phyloP scores from a whole-genome alignment of 2,329 filamentous ascomycete genomes.

The Fusarium begoniae region DNA sequence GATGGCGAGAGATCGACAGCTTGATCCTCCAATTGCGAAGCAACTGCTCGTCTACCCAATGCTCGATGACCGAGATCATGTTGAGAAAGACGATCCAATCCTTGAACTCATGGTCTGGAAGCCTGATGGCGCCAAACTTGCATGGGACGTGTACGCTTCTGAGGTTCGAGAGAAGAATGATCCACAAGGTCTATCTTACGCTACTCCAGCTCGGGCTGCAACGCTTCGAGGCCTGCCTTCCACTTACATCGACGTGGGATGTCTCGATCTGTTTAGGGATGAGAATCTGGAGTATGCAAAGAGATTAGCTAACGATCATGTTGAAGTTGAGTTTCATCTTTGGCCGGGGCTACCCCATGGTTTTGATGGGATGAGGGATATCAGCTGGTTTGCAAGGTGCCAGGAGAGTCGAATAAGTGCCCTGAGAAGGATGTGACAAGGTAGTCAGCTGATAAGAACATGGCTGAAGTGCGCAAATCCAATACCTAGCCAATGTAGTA shows the following conservation, averaged over 20 bases:
- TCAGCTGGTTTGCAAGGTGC: slow-evolving; percentile 5
- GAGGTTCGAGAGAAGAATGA: not conserved
- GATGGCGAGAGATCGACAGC: slow-evolving; percentile 2
- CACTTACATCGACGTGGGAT: slow-evolving; percentile 52
- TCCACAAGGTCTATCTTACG: slow-evolving; percentile 22
- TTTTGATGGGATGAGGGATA: slow-evolving; percentile 37
- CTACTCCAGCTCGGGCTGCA: slow-evolving; percentile 37
- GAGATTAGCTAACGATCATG: slow-evolving; percentile 2
- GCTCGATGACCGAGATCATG: slow-evolving; percentile 19
- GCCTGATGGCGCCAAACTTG: slow-evolving; percentile 25
- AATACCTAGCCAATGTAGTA: too few relatives aligned
- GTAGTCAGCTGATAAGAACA: not conserved
- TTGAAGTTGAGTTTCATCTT: slow-evolving; percentile 50
- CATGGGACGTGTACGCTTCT: slow-evolving; percentile 35
- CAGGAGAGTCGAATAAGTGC: slow-evolving; percentile 6
- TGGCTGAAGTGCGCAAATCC: too few relatives aligned
- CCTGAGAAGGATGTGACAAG: slow-evolving; percentile 3
- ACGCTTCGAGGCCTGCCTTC: slow-evolving; percentile 45
- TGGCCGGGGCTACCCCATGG: slow-evolving; percentile 53
- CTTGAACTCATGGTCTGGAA: slow-evolving; percentile 29
- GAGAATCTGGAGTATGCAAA: slow-evolving; percentile 5
- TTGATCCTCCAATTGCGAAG: slow-evolving; percentile 4
- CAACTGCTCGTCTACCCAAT: slow-evolving; percentile 24
- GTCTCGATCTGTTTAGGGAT: slow-evolving; percentile 49
- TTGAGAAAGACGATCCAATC: not conserved